Evolutionary conservation across 1,284 basidiomycete genomes (phyloP).

Genomic region (Puccinia horiana): DNA sequence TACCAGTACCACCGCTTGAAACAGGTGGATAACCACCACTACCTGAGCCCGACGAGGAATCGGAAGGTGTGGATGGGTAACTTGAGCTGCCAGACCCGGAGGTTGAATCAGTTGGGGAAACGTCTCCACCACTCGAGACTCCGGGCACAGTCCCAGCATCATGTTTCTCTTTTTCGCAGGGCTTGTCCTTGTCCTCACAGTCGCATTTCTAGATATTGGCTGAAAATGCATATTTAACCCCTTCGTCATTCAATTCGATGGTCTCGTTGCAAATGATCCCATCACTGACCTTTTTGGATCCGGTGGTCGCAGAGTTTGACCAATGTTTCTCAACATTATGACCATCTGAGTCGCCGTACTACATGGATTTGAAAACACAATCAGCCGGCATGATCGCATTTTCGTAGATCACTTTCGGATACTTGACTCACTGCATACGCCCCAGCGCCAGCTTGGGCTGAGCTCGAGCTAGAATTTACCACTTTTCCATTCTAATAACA

Average conservation of each 20-base stretch:
- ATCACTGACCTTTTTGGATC: conserved; percentile 19
- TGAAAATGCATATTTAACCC: background rate
- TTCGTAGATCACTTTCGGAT: background rate
- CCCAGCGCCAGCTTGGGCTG: conserved; percentile 23
- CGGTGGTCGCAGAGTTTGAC: conserved; percentile 5
- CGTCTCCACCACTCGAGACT: conserved; percentile 7
- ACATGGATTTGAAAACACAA: background rate
- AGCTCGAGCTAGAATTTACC: conserved; percentile 15
- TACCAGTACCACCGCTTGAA: background rate
- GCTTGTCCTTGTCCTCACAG: conserved; percentile 13
- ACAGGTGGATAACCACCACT: conserved; percentile 3
- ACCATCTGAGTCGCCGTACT: conserved; percentile 24
- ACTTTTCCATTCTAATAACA: conserved; percentile 6
- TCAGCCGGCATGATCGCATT: background rate
- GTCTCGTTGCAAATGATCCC: background rate
- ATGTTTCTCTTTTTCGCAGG: background rate
- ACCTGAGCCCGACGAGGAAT: background rate
- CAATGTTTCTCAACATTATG: conserved; percentile 27
- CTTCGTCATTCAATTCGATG: background rate
- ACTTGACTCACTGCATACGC: conserved; percentile 25
- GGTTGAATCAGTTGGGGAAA: background rate
- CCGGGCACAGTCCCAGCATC: background rate
- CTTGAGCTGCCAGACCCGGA: background rate
- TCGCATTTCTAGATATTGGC: conserved; percentile 15
- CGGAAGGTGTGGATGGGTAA: conserved; percentile 8